Conservation (phyloP, 1,139 yeast genomes). For the Suhomyces wounanorum region DNA sequence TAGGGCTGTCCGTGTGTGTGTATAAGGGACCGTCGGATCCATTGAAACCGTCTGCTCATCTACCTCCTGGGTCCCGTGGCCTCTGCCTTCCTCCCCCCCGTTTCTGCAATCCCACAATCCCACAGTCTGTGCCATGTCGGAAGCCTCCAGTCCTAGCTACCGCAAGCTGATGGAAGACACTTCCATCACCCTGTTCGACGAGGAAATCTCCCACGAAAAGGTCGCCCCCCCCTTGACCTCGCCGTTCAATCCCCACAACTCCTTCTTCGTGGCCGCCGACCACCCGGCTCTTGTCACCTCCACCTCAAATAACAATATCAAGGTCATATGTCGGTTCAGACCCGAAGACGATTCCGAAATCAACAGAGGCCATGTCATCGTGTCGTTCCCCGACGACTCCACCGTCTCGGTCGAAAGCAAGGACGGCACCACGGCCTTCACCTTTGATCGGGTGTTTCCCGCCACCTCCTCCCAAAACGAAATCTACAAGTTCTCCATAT, state of each 20-base stretch:
- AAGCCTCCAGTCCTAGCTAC: constrained; percentile 7
- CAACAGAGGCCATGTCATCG: constrained; percentile 21
- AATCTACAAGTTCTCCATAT: constrained; percentile 61
- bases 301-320: constrained; percentile 38
- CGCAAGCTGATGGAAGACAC: constrained; percentile 6
- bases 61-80: neutral
- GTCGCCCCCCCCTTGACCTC: constrained; percentile 1
- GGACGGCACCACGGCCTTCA: constrained; percentile 44
- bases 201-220: constrained; percentile 1
- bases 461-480: constrained; percentile 54
- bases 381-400: constrained; percentile 30
- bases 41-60: neutral
- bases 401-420: constrained; percentile 33
- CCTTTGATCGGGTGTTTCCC: constrained; percentile 69
- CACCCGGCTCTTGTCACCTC: constrained; percentile 8
- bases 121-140: too few relatives aligned
- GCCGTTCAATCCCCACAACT: constrained; percentile 9
- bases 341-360: constrained; percentile 47
- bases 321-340: constrained; percentile 67
- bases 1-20: neutral
- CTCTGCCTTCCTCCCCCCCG: neutral
- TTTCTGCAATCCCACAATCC: neutral
- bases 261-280: constrained; percentile 8
- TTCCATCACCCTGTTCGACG: constrained; percentile 7
- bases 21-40: neutral